These are phyloP conservation scores for Mycosarcoma mackinlayi DNA, from an alignment of 1,284 basidiomycete species.

Conservation along the genomic window DNA sequence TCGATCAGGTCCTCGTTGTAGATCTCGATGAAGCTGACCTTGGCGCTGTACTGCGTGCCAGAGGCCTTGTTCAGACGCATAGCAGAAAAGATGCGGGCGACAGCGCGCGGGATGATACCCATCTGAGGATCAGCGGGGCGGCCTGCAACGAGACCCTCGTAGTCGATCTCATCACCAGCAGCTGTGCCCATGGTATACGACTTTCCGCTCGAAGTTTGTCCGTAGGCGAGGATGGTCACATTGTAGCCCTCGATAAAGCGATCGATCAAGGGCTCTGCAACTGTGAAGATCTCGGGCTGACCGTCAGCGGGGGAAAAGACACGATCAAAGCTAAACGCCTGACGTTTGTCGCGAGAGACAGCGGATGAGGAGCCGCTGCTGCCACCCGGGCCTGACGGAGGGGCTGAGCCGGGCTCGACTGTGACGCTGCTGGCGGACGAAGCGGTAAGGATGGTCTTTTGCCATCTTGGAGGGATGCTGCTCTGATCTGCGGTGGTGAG, in stretches of 20 bases:
- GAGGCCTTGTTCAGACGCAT: slow-evolving; percentile 73
- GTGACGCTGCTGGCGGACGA: slow-evolving; percentile 69
- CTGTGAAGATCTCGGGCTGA: slow-evolving; percentile 85
- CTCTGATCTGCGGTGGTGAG: slow-evolving; percentile 82
- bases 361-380: slow-evolving; percentile 68
- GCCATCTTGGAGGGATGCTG: slow-evolving; percentile 88
- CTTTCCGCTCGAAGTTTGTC: slow-evolving; percentile 96
- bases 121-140: slow-evolving; percentile 53
- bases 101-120: slow-evolving; percentile 94
- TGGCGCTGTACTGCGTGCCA: slow-evolving; percentile 54
- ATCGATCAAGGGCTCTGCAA: slow-evolving; percentile 84
- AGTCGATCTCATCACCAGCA: slow-evolving; percentile 51
- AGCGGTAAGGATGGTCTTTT: slow-evolving; percentile 80
- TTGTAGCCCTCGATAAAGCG: slow-evolving; percentile 96
- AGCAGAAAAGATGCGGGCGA: slow-evolving; percentile 86
- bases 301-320: slow-evolving; percentile 85
- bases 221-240: slow-evolving; percentile 96
- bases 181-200: slow-evolving; percentile 86
- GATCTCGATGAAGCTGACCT: slow-evolving; percentile 78
- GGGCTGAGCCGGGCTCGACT: slow-evolving; percentile 51
- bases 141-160: slow-evolving; percentile 56
- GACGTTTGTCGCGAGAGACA: slow-evolving; percentile 74
- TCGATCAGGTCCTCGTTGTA: slow-evolving; percentile 82
- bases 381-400: slow-evolving; percentile 64
- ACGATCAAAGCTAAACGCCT: slow-evolving; percentile 91